These are phyloP conservation scores for Eucalyptus regnans DNA, from an alignment of 345 rosid species.

Conservation along the genomic window DNA sequence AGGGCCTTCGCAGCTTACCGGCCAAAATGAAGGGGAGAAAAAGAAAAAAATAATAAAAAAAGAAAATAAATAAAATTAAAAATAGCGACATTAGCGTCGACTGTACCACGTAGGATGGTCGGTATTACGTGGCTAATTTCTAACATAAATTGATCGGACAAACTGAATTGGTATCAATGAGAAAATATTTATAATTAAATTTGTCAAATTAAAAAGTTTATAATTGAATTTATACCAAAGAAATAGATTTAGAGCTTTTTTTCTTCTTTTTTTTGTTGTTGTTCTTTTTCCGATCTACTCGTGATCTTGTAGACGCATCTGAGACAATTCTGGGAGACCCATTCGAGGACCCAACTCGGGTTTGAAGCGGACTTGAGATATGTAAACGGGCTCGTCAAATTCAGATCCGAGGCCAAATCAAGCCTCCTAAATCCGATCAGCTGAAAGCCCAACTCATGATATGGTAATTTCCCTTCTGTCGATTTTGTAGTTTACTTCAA, in stretches of 20 bases:
- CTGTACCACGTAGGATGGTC: fast-evolving
- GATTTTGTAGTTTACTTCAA: neutral
- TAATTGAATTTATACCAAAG: too few species aligned
- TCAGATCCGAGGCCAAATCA: neutral
- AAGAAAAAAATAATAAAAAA: too few species aligned
- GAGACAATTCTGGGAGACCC: neutral
- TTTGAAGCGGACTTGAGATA: neutral
- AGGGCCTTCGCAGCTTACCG: neutral
- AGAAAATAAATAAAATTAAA: too few species aligned
- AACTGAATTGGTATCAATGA: too few species aligned
- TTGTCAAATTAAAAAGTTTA: too few species aligned
- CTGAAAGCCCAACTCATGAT: neutral
- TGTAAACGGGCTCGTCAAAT: neutral
- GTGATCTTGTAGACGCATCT: neutral
- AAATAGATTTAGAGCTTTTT: too few species aligned
- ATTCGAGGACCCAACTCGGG: neutral
- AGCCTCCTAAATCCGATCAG: neutral
- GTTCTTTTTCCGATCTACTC: neutral
- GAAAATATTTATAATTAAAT: too few species aligned
- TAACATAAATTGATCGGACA: neutral
- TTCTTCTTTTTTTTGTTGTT: too few species aligned
- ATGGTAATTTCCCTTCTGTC: neutral
- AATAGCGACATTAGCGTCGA: fast-evolving
- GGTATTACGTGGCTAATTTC: fast-evolving
- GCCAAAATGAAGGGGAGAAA: too few species aligned